Evolutionary conservation across 768 basidiomycete species (phyloP).

Genomic region (Mycena kentingensis): DNA sequence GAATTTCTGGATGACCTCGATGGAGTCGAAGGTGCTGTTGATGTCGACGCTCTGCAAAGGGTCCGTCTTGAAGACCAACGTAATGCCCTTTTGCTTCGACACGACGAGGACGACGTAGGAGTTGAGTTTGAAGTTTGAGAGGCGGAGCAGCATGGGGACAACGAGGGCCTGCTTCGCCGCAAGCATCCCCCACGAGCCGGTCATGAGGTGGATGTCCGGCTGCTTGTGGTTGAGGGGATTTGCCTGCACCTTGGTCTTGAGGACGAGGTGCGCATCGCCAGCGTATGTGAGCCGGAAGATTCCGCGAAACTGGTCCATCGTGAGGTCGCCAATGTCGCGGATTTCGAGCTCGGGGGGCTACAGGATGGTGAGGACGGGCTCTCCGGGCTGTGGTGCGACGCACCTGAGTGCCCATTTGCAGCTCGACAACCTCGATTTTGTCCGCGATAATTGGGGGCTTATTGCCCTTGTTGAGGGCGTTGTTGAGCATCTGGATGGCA

Average conservation of each 20-base stretch:
- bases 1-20: slow-evolving; percentile 96
- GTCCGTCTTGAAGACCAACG: slow-evolving; percentile 99
- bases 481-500: slow-evolving; percentile 95
- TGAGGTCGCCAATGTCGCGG: slow-evolving; percentile 95
- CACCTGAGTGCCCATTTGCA: slow-evolving; percentile 99
- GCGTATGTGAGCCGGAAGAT: slow-evolving; percentile 95
- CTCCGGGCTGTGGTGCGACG: slow-evolving; percentile 21
- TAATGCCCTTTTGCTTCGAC: slow-evolving; percentile 96
- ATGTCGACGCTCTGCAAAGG: slow-evolving; percentile 98
- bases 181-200: slow-evolving; percentile 82
- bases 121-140: slow-evolving; percentile 91
- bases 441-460: slow-evolving; percentile 98
- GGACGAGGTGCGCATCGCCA: slow-evolving; percentile 88
- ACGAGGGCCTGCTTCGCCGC: slow-evolving; percentile 94
- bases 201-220: slow-evolving; percentile 85
- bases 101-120: slow-evolving; percentile 98
- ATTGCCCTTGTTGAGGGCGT: slow-evolving; percentile 95
- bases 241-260: slow-evolving; percentile 94
- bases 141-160: slow-evolving; percentile 96
- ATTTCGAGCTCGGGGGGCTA: slow-evolving; percentile 97
- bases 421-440: slow-evolving; percentile 94
- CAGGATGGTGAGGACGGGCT: neutral
- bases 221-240: slow-evolving; percentile 94
- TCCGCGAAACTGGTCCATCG: slow-evolving; percentile 92
- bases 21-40: slow-evolving; percentile 96